Base-by-base conservation (phyloP, 1,284 basidiomycete genomes). In the Microbotryomycetes sp. region DNA sequence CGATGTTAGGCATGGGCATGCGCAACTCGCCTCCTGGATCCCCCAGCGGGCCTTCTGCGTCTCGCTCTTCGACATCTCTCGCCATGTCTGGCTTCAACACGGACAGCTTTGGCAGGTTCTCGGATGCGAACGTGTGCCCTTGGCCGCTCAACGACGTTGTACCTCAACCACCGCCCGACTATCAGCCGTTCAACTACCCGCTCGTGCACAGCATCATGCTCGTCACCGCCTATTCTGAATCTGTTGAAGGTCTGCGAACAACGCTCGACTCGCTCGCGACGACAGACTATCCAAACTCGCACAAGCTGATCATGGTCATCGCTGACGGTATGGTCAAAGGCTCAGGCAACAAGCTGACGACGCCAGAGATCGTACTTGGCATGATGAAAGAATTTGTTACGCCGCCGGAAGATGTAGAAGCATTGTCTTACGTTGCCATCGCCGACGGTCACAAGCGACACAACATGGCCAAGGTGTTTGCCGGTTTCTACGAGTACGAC, bases 251-350 rank as follows among this genome's bases (percentile, higher is more conserved):
- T 79, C 80, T 99, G 3, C 85, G 94, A 45, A 98, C 96, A 7
- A 99, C 96, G 0, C 80, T 99, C 26, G 94, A 99, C 77, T 97
- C 94, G 18, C 83, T 99, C 26, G 92, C 93, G 4, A 98, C 94
- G 6, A 97, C 94, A 49, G 93, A 97, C 76, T 99, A 97, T 74
- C 94, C 94, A 28, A 97, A 98, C 79, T 91, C 88, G 70, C 96
- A 98, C 80, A 98, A 98, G 75, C 75, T 97, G 56, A 86, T 99
- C 64, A 79, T 98, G 62, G 86, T 99, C 73, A 94, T 99, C 68
- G 91, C 92, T 52, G 96, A 99, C 75, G 96, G 96, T 71, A 91
- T 97, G 86, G 96, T 98, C 73, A 92, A 93, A 79, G 96, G 96
- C 71, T 86, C 85, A 26, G 92, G 91, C 11, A 94, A 94, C 70